phyloP scores from a whole-genome alignment of 1,284 basidiomycete species.

The Pseudomicrostroma phylloplanum region DNA sequence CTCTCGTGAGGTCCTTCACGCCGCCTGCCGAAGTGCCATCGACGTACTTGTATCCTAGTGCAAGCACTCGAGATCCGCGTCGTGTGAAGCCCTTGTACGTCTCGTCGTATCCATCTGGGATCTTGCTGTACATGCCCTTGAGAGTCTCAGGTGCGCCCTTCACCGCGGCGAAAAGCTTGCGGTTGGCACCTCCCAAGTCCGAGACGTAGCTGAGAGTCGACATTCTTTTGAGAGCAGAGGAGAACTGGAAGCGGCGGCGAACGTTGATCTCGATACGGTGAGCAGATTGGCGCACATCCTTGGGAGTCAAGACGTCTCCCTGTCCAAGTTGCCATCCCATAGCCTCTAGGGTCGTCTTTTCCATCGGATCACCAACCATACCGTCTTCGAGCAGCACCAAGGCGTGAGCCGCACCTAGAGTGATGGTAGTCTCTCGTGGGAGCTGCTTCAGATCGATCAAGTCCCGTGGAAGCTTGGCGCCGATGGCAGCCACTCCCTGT shows the following conservation, averaged over 20 bases:
- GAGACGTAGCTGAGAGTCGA: slow-evolving; percentile 40
- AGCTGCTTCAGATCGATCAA: slow-evolving; percentile 74
- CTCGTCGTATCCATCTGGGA: slow-evolving; percentile 47
- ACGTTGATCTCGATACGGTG: slow-evolving; percentile 33
- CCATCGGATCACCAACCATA: slow-evolving; percentile 97
- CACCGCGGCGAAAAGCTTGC: slow-evolving; percentile 36
- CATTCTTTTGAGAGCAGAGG: slow-evolving; percentile 49
- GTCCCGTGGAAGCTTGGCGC: slow-evolving; percentile 60
- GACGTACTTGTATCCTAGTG: slow-evolving; percentile 46
- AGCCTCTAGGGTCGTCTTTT: slow-evolving; percentile 88
- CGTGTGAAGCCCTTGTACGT: slow-evolving; percentile 49
- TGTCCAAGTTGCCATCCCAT: slow-evolving; percentile 80
- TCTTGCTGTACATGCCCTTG: slow-evolving; percentile 38
- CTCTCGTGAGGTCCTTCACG: slow-evolving; percentile 35
- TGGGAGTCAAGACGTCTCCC: slow-evolving; percentile 54
- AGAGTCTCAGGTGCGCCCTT: slow-evolving; percentile 50
- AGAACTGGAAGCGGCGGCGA: slow-evolving; percentile 49
- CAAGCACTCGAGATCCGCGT: slow-evolving; percentile 46
- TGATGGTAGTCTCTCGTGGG: slow-evolving; percentile 70
- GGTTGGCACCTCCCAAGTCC: slow-evolving; percentile 19
- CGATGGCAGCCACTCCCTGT: slow-evolving; percentile 50
- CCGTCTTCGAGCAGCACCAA: slow-evolving; percentile 84
- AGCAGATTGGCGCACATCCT: slow-evolving; percentile 24
- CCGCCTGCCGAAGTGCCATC: slow-evolving; percentile 25
- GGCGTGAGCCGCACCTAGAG: slow-evolving; percentile 89